Base-by-base conservation (phyloP, 257 asterid species). In the Solanum neorickii region DNA sequence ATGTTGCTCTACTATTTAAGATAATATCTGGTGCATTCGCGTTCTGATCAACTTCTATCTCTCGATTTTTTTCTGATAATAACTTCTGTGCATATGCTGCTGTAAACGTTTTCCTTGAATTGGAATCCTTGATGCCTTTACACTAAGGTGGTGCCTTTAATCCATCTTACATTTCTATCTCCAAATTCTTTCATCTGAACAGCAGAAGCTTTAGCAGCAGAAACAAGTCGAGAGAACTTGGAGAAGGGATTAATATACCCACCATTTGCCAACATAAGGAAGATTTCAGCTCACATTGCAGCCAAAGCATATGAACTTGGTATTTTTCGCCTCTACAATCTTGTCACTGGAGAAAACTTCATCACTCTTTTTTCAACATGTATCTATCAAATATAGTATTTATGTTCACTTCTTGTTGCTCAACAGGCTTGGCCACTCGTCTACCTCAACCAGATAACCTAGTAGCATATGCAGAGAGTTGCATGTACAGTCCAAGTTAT, bases 291-390 rank as follows among this genome's bases (percentile, higher is more conserved):
- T 74, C 93, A 91, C 65, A 95, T 96, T 89, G 99, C 99, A 73
- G 98, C 96, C 85, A 96, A 96, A 92, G 98, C 95, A 75, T 96
- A 95, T 29, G 98, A 95, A 76, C 98, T 96, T 7, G 98, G 99
- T 96, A 93, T 89, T 27, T 25, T 44, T 9, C 23, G 6, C 42
- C n/a, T 41, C 4, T 29, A 70, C 18, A 21, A 42, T 10, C 69
- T 39, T 21, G 15, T 23, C 20, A 6, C 21, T 66, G n/a, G 9
- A 59, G 33, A 23, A 46, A 23, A 46, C 42, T 8, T 46, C 14
- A 41, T 27, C 33, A 11, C 60, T 37, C 20, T 75, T 16, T 37
- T 15, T 15, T 6, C 14, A 1, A 56, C 20, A 66, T 25, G 80
- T 39, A 46, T 25, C 9, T 23, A 27, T 23, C 68, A 47, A 42